Conservation (phyloP, 306 rosid genomes). For the Ormosia semicastrata region DNA sequence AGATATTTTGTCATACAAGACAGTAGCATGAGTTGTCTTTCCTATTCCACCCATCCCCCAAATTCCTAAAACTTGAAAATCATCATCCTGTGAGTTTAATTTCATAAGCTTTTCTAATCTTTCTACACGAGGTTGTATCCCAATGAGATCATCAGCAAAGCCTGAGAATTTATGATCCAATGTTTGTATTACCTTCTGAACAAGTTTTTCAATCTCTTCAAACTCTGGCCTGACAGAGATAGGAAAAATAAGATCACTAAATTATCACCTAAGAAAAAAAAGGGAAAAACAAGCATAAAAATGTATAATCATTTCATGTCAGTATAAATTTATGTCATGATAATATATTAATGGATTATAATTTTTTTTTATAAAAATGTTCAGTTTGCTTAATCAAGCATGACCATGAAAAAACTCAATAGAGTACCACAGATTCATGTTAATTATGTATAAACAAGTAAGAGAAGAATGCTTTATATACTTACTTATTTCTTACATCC, state of each 20-base stretch:
- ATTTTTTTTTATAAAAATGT: no score
- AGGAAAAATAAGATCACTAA: not conserved
- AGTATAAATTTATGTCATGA: no score
- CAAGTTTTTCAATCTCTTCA: not conserved
- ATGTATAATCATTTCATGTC: no score
- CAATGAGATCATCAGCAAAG: not conserved
- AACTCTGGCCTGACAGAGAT: not conserved
- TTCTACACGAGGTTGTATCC: not conserved
- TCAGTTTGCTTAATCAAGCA: no score
- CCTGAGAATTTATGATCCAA: not conserved
- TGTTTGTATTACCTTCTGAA: not conserved
- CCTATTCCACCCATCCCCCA: slow-evolving; percentile 24
- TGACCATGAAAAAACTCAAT: no score
- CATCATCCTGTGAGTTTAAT: not conserved
- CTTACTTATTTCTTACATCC: not conserved
- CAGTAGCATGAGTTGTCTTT: not conserved
- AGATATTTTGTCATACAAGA: not conserved
- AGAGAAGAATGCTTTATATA: no score
- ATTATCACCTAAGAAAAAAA: not conserved
- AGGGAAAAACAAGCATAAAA: no score
- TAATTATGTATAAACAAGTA: no score
- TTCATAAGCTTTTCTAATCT: not conserved
- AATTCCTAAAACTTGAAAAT: not conserved
- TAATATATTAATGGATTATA: no score
- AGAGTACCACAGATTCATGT: no score